Conservation (phyloP, 345 rosid species). For the Brassica juncea region DNA sequence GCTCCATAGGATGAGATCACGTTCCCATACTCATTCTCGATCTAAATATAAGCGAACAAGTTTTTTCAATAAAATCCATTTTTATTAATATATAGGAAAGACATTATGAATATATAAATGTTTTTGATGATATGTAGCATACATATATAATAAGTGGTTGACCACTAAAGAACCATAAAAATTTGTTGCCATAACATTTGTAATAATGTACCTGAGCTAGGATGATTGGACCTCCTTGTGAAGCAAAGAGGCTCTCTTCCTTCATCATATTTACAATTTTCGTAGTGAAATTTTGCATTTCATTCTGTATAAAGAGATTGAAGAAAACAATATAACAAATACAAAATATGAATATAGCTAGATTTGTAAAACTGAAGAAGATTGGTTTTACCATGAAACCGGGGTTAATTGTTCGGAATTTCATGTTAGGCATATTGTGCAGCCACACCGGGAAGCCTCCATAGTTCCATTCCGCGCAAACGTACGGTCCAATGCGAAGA, state of each 20-base stretch:
- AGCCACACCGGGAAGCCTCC: constrained; percentile 75
- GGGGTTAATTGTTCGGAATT: constrained; percentile 45
- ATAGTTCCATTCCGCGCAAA: constrained; percentile 73
- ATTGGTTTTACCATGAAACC: constrained; percentile 47
- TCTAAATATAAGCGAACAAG: constrained; percentile 30
- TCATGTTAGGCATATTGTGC: constrained; percentile 41
- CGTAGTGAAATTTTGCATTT: constrained; percentile 72
- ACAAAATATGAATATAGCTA: not conserved
- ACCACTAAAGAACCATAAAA: not conserved
- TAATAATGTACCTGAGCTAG: constrained; percentile 59
- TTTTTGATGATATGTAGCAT: not conserved
- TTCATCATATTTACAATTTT: constrained; percentile 64
- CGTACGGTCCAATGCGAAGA: constrained; percentile 73
- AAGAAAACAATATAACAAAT: not conserved
- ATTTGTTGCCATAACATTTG: not conserved
- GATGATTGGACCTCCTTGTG: constrained; percentile 82
- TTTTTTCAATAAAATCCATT: not conserved
- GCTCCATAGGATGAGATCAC: constrained; percentile 52
- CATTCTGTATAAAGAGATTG: constrained; percentile 37
- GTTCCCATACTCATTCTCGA: constrained; percentile 86
- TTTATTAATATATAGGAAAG: not conserved
- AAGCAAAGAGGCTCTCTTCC: constrained; percentile 61
- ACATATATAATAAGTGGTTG: not conserved
- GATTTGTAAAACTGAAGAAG: not conserved
- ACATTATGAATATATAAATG: not conserved